phyloP scores from a whole-genome alignment of 1,139 yeast species.

The Zygosaccharomyces sapae region DNA sequence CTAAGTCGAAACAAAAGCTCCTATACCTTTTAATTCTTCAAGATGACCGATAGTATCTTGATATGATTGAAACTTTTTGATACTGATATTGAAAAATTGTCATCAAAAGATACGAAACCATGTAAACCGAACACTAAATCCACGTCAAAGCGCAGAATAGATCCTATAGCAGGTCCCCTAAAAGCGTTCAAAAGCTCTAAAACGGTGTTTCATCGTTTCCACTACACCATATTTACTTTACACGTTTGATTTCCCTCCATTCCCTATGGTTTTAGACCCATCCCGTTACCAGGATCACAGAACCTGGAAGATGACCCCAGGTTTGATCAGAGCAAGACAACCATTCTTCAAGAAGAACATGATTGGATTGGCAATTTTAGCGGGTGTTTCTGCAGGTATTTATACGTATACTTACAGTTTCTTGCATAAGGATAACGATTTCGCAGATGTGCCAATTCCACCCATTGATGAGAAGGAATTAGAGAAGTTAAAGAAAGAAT shows the following conservation, averaged over 20 bases:
- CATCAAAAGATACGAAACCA: slow-evolving; percentile 4
- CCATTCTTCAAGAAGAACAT: slow-evolving; percentile 81
- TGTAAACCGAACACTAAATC: background rate
- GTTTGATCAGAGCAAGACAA: slow-evolving; percentile 80
- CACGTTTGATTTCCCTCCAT: background rate
- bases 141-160: background rate
- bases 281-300: slow-evolving; percentile 65
- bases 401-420: slow-evolving; percentile 69
- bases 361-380: slow-evolving; percentile 52
- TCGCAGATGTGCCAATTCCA: slow-evolving; percentile 87
- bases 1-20: background rate
- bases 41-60: background rate
- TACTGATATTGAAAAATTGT: slow-evolving; percentile 3
- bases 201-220: background rate
- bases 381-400: slow-evolving; percentile 63
- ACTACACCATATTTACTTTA: background rate
- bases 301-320: slow-evolving; percentile 90
- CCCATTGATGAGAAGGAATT: slow-evolving; percentile 80
- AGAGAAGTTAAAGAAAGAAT: slow-evolving; percentile 64
- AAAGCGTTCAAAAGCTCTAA: background rate
- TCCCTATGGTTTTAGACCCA: slow-evolving; percentile 30
- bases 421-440: slow-evolving; percentile 70
- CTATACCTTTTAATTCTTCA: background rate
- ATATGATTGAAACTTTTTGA: background rate
- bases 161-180: background rate